These are phyloP conservation scores for Dictyostelium intermedium DNA, from an alignment of 78 protist genomes.

Conservation along the genomic window DNA sequence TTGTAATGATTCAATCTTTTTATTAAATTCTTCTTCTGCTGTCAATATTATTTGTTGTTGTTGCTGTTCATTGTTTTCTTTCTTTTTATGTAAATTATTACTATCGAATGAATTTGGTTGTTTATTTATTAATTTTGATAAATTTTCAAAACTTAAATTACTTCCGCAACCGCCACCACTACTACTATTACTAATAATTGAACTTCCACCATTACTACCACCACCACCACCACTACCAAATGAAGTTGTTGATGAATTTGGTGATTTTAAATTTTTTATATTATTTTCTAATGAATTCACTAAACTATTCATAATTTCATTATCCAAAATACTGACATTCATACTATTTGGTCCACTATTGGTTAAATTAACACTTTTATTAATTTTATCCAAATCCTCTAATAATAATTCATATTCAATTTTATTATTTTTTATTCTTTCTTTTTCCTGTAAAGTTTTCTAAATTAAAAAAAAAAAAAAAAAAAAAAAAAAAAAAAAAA, in stretches of 20 bases:
- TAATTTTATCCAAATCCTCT: background rate
- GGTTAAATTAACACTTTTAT: background rate
- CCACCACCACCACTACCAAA: background rate
- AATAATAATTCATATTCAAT: background rate
- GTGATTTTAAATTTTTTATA: background rate
- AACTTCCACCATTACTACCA: background rate
- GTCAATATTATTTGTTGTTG: background rate
- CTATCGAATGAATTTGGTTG: background rate
- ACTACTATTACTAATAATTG: background rate
- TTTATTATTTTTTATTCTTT: slow-evolving; percentile 7
- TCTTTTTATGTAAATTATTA: slow-evolving; percentile 7
- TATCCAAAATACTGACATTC: background rate
- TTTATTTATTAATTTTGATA: background rate
- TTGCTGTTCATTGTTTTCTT: background rate
- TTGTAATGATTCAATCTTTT: background rate
- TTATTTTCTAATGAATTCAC: background rate
- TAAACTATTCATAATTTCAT: background rate
- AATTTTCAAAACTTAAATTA: background rate
- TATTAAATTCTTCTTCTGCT: background rate
- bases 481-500: too few species aligned
- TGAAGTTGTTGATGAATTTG: background rate
- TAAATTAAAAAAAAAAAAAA: background rate
- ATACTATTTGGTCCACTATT: background rate
- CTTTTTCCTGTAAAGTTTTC: background rate
- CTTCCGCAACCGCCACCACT: background rate